Conservation (phyloP, 2,329 filamentous ascomycete genomes). For the Phialophora tarda region DNA sequence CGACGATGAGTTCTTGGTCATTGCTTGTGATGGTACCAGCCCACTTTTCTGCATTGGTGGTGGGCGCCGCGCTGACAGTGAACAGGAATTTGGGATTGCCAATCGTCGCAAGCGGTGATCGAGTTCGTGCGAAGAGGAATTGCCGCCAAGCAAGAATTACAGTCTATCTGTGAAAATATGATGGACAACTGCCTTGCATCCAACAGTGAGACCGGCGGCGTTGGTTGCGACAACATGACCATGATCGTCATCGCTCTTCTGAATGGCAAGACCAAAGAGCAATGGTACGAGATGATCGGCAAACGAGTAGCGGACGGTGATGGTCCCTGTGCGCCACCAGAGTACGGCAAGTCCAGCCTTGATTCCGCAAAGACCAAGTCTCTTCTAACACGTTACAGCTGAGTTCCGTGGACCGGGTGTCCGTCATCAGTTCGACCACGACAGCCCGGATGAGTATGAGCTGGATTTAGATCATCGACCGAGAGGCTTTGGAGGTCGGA, state of each 20-base stretch:
- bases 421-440: constrained; percentile 76
- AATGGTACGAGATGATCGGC: constrained; percentile 97
- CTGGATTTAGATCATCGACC: constrained; percentile 56
- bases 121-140: constrained; percentile 97
- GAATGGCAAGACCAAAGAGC: constrained; percentile 88
- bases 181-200: constrained; percentile 99
- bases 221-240: constrained; percentile 99
- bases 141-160: constrained; percentile 91
- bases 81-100: constrained; percentile 98
- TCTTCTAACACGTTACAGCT: constrained; percentile 62
- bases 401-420: constrained; percentile 84
- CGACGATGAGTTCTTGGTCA: constrained; percentile 93
- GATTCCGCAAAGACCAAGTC: constrained; percentile 46
- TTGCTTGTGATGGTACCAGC: constrained; percentile 84
- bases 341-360: constrained; percentile 87
- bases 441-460: constrained; percentile 68
- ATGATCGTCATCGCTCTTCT: constrained; percentile 91
- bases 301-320: constrained; percentile 95
- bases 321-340: constrained; percentile 95
- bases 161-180: constrained; percentile 99
- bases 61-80: constrained; percentile 20
- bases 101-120: constrained; percentile 94
- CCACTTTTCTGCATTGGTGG: not conserved
- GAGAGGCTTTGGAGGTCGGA: constrained; percentile 74
- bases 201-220: constrained; percentile 96